Evolutionary conservation across 345 rosid genomes (phyloP).

Genomic region (Eucalyptus sp.): DNA sequence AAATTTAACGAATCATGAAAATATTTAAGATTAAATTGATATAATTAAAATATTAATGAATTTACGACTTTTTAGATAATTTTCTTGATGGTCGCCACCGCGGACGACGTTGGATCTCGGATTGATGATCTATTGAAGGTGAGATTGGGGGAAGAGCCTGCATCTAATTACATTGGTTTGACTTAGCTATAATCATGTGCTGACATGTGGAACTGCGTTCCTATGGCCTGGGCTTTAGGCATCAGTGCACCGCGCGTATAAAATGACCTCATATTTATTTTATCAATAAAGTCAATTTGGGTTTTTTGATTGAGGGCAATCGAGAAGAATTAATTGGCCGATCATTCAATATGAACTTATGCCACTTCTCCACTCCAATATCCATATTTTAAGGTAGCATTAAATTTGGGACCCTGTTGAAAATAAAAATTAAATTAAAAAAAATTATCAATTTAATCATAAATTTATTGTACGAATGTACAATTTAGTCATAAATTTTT

Average conservation of each 20-base stretch:
- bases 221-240: background rate
- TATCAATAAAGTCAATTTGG: background rate
- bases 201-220: background rate
- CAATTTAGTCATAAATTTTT: accelerated
- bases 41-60: too few relatives aligned
- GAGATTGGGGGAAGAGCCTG: background rate
- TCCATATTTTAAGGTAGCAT: background rate
- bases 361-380: background rate
- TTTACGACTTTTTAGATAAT: too few relatives aligned
- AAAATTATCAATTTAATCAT: background rate
- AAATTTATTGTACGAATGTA: too few relatives aligned
- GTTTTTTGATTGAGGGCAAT: background rate
- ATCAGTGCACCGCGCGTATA: background rate
- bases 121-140: background rate
- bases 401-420: background rate
- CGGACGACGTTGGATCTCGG: background rate
- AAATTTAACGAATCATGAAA: accelerated
- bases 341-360: background rate
- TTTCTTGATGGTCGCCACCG: accelerated
- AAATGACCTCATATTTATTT: background rate
- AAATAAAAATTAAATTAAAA: background rate
- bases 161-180: background rate
- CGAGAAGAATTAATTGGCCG: background rate
- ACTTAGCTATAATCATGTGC: background rate
- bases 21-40: too few relatives aligned